Evolutionary conservation across 345 rosid species (phyloP).

Genomic region (Brassica rapa): DNA sequence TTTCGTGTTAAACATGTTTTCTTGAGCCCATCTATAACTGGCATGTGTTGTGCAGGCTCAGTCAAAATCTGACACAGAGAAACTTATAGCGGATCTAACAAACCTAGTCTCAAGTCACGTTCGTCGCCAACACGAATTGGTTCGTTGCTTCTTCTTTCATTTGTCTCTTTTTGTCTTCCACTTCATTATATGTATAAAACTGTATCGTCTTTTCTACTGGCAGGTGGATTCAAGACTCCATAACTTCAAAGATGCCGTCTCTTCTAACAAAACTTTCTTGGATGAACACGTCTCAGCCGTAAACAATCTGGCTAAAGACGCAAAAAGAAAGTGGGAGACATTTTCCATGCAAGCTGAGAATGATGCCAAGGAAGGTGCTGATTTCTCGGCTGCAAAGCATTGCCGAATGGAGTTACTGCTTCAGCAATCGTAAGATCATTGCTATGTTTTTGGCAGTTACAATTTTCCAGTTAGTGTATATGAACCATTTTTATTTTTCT

Average conservation of each 20-base stretch:
- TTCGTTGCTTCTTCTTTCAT: constrained; percentile 33
- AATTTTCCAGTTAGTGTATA: constrained; percentile 2
- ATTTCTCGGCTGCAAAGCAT: constrained; percentile 85
- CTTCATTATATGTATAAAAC: not conserved
- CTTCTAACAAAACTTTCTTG: constrained; percentile 62
- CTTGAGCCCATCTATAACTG: constrained; percentile 28
- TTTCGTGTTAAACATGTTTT: constrained; percentile 1
- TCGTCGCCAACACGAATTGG: constrained; percentile 82
- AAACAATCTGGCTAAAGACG: constrained; percentile 71
- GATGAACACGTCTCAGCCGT: constrained; percentile 66
- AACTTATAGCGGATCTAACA: constrained; percentile 82
- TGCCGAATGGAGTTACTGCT: constrained; percentile 84
- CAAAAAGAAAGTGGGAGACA: constrained; percentile 93
- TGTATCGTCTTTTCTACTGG: constrained; percentile 34
- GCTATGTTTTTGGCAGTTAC: constrained; percentile 1
- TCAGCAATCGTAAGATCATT: constrained; percentile 67
- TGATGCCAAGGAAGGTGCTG: constrained; percentile 68
- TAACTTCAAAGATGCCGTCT: constrained; percentile 56
- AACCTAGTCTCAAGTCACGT: constrained; percentile 70
- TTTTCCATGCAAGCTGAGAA: constrained; percentile 71
- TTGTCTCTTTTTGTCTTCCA: constrained; percentile 4
- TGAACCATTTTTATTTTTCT: constrained; percentile 10
- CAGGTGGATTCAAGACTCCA: constrained; percentile 90
- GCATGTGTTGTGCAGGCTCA: constrained; percentile 62
- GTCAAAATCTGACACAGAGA: constrained; percentile 77